Evolutionary conservation across 176 grass and related monocot genomes (phyloP).

Genomic region (Raddia guianensis): DNA sequence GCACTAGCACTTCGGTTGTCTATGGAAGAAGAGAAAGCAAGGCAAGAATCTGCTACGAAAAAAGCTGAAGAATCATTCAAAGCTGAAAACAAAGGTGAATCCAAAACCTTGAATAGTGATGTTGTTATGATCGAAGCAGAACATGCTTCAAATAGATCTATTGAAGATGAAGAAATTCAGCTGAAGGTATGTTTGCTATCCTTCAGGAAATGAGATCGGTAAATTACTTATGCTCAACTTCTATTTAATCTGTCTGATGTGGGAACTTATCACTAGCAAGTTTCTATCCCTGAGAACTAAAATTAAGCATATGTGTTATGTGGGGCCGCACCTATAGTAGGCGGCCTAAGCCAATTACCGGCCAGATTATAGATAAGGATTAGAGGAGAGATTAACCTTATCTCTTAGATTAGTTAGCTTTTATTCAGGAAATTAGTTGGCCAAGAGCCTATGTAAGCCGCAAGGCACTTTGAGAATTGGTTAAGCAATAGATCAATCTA

Average conservation of each 20-base stretch:
- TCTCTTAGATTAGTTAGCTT: too few relatives aligned
- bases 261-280: not conserved
- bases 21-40: conserved; percentile 63
- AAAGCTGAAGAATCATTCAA: conserved; percentile 30
- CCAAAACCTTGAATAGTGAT: conserved; percentile 18
- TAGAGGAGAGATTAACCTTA: too few relatives aligned
- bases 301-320: too few relatives aligned
- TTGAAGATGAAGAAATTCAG: not conserved
- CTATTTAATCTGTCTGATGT: not conserved
- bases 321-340: too few relatives aligned
- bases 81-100: conserved; percentile 21
- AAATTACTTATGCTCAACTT: not conserved
- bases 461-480: too few relatives aligned
- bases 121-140: conserved; percentile 36
- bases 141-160: not conserved
- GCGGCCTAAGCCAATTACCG: too few relatives aligned
- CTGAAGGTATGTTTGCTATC: not conserved
- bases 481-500: too few relatives aligned
- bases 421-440: too few relatives aligned
- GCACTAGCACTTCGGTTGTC: conserved; percentile 52
- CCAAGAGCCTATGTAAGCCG: too few relatives aligned
- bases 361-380: too few relatives aligned
- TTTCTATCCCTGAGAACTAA: too few relatives aligned
- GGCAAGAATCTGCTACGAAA: conserved; percentile 58
- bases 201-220: not conserved